Base-by-base conservation (phyloP, 805 yeast species). In the Candida wancherniae region DNA sequence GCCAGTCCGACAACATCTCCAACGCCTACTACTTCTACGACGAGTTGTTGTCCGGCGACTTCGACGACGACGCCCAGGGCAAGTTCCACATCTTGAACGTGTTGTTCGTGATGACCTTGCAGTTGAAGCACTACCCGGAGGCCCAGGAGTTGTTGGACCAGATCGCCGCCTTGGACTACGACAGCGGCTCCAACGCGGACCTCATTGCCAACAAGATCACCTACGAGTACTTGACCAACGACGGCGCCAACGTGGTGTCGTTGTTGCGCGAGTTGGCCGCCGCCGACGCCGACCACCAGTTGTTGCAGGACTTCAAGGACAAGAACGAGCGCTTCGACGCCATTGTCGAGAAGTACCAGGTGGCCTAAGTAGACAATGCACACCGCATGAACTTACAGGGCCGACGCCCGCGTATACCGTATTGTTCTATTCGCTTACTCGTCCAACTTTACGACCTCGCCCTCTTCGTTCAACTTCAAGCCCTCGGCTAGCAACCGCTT, bases 91-190 rank as follows among this genome's bases (percentile, higher is more conserved):
- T 60, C 11, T 69, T 82, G 44, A 55, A 46, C 33, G 79, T 82
- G 22, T 74, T 86, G 49, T 71, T 86, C 25, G 81, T 78, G 8
- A 68, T 87, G 37, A 86, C 88, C 40, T 60, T 88, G 47, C 86
- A 84, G 61, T 72, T 86, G 53, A 75, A 78, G 29, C 83, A 88
- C 50, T 64, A 75, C 34, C 90, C 88, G 2, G 97, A 90, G 59
- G 88, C 95, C 7, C 71, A 73, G 37, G 84, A 84, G 40, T 64
- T 78, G 21, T 43, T 57, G 37, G 39, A 44, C 22, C 67, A 61
- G 42, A 60, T 82, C 9, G 60, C 59, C 18, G 61, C 69, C 29
- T 58, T 74, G 58, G 57, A 63, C 19, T 61, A 60, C 11, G 41
- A 43, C 26, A 43, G 47, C 9, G 24, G 24, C 9, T 34, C 29